These are phyloP conservation scores for Asclepias syriaca DNA, from an alignment of 257 asterid genomes.

Conservation along the genomic window DNA sequence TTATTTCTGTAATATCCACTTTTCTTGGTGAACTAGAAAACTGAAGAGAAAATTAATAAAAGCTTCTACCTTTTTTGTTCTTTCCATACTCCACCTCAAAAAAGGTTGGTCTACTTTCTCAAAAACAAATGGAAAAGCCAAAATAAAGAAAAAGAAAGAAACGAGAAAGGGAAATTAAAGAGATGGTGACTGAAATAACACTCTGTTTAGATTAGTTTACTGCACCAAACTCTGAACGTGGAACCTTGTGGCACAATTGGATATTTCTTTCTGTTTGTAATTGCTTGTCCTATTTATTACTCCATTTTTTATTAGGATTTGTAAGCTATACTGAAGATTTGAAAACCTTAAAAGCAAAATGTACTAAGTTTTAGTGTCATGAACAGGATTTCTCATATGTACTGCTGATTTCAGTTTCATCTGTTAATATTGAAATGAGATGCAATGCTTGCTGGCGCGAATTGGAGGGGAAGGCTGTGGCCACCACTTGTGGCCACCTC, in stretches of 20 bases:
- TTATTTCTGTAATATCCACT: neutral
- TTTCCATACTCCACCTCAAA: neutral
- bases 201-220: neutral
- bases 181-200: neutral
- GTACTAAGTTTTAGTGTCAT: neutral
- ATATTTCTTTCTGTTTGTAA: neutral
- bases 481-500: slow-evolving; percentile 95
- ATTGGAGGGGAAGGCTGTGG: slow-evolving; percentile 80
- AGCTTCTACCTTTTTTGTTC: neutral
- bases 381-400: slow-evolving; percentile 6
- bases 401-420: slow-evolving; percentile 1
- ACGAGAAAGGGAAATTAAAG: neutral
- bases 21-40: neutral
- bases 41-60: neutral
- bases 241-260: neutral
- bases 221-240: neutral
- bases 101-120: neutral
- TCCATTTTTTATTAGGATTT: neutral
- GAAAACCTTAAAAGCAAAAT: neutral
- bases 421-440: slow-evolving; percentile 55
- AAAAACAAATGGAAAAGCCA: neutral
- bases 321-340: neutral
- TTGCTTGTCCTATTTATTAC: neutral
- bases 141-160: neutral
- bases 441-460: slow-evolving; percentile 98